Evolutionary conservation across 1,284 basidiomycete species (phyloP), one percentile per base, ranked within the genome.

Genomic region (Wolfiporia cocos): DNA sequence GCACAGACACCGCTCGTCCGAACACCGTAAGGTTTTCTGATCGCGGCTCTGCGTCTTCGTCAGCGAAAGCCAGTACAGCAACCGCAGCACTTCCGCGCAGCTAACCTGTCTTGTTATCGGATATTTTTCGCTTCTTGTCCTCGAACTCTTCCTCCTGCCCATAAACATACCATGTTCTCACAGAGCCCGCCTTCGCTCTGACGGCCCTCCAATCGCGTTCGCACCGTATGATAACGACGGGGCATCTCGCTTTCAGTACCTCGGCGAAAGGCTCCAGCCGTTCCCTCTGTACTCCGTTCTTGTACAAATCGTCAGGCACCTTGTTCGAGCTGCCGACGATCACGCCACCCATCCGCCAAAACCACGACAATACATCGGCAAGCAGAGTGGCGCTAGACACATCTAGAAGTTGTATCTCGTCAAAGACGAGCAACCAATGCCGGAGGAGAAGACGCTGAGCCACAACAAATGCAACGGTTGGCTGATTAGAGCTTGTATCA

Each of bases 331-430:
- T 67, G 28, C 68, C 61, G 41, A 71, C 69, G 24, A 87, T 68
- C 14, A 87, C 76, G 1, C 84, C 84, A 14, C 84, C 85, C 51
- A 87, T 70, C 2, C 82, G 70, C 83, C 83, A 86, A 55, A 79
- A 88, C 74, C 81, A 85, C 19, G 78, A 76, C 5, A 87, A 59
- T 2, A 86, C 81, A 44, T 85, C 75, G n/a, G 81, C 72, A 2
- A 86, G 69, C 11, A 87, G 65, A 1, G 73, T 72, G 1, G 81
- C 78, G 41, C 76, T 78, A 1, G 79, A 78, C 1, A 85, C 77
- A 54, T 86, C 81, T n/a, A 84, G 67, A 2, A 86, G 67, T 55
- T 86, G 84, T 2, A 85, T 65, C 61, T 88, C 81, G 56, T 86
- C 83, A 55, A 86, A 84, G 9, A 78, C 71, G 33, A 81, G 64